Evolutionary conservation across 2,329 filamentous ascomycete species (phyloP), one percentile per base, ranked within the genome.

Genomic region (Plenodomus biglobosus): DNA sequence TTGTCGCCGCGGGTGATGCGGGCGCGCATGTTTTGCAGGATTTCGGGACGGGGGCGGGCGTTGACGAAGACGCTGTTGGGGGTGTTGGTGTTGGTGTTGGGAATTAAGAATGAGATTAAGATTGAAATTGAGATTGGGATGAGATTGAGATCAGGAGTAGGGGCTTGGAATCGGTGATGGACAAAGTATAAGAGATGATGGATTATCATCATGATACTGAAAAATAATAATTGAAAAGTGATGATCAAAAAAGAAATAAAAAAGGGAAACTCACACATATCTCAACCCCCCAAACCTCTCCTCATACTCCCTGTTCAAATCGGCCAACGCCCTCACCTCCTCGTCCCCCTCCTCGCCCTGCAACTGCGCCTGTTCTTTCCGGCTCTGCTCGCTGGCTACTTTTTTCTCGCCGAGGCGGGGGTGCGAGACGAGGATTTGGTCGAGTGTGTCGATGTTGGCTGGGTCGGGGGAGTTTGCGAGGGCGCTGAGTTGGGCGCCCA

Each of bases 331-430:
- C 49, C 76, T 72, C 49, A 76, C 74, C 8, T 75, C 76, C 64
- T 88, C 84, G 38, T 82, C 81, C 27, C 71, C 72, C 0, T 46
- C 58, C 16, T 63, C 67, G 7, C 72, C 72, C 46, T 86, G 82
- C 52, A 96, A 72, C 62, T 88, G 85, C 16, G 87, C 87, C 73
- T 96, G 92, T 75, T 96, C 92, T 3, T 81, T 82, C n/a, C 79
- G 79, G 54, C 88, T 94, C 73, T 92, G 83, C 43, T 83, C 86
- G 62, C 88, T 95, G n/a, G 90, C 86, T 35, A 91, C 84, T 66
- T 86, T 88, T 71, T 87, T 86, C 61, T 85, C 87, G 11, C 92
- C 92, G 8, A 96, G 80, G 2, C 92, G 82, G 1, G 92, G 92
- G 70, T 96, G 92, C 8, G 89, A 86, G 42, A 84, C 85, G 1